Base-by-base conservation (phyloP, 1,139 yeast genomes). In the Trichomonascaceae sp. region DNA sequence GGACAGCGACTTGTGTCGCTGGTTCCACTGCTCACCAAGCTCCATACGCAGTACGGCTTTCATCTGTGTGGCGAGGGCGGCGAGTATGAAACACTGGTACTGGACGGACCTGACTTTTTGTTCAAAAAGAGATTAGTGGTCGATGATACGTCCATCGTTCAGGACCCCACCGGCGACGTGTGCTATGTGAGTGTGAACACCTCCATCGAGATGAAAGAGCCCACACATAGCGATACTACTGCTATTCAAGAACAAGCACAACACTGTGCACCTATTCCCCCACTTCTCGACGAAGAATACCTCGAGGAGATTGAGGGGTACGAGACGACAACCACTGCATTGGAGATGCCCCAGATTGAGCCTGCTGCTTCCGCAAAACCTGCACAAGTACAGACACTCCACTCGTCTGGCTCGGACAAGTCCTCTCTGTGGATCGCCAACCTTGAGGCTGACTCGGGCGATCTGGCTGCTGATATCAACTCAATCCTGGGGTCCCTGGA, bases 11-110 rank as follows among this genome's bases (percentile, higher is more conserved):
- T 89, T 29, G 67, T 64, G 2, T 69, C 80, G 43, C 60, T 79
- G 44, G 69, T 70, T 37, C 78, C 84, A 0, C 67, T 63, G 1
- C 56, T 89, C 50, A 47, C 68, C 8, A 63, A 62, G 27, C 60
- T 87, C 43, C 79, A 87, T 49, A 44, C 54, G 8, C 59, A 62
- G 57, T 87, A 73, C 54, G 93, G 87, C 2, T 81, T 87, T 6
- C 96, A 89, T 54, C 74, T 89, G 0, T 89, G 98, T 60, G 98
- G 98, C 5, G 98, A 89, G 61, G 98, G 98, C 15, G 98, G 98
- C 1, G 98, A 89, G 55, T 89, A 85, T 54, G 98, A 89, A 52
- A 78, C 95, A 0, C 62, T 87, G 44, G 97, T 89, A 2, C 63
- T 89, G 20, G 96, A 89, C 55, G 81, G 93, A 2, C 93, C 94